Conservation (phyloP, 78 protist species). For the Mastigamoeba balamuthi region DNA sequence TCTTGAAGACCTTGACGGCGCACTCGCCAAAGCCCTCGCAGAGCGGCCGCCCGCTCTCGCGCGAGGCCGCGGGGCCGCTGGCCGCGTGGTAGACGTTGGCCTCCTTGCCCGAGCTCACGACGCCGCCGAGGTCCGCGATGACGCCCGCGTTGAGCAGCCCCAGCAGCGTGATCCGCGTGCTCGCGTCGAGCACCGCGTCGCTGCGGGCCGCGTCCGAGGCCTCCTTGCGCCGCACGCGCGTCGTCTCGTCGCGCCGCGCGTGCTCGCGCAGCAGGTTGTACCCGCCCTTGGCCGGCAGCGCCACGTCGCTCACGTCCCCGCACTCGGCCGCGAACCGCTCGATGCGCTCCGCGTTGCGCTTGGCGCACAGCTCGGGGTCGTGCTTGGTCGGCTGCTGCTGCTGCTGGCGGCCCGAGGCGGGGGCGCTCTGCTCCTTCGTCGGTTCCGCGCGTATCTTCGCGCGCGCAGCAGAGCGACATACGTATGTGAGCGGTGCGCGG, state of each 20-base stretch:
- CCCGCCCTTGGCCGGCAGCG: neutral
- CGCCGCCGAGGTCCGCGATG: neutral
- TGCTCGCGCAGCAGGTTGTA: neutral
- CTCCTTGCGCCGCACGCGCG: neutral
- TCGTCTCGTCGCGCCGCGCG: neutral
- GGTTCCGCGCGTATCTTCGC: neutral
- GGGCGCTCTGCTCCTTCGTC: neutral
- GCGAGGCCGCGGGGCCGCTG: neutral
- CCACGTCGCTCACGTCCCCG: neutral
- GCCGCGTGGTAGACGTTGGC: conserved; percentile 7
- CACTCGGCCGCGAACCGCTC: neutral
- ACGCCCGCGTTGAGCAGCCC: conserved; percentile 3
- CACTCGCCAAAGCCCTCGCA: neutral
- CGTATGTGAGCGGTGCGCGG: neutral
- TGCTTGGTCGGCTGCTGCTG: neutral
- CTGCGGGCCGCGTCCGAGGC: neutral
- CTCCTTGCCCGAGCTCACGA: conserved; percentile 2
- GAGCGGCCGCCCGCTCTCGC: neutral
- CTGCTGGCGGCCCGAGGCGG: neutral
- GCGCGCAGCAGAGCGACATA: neutral
- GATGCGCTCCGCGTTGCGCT: neutral
- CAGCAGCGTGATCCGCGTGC: neutral
- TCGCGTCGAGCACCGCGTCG: neutral
- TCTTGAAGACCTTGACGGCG: conserved; percentile 6
- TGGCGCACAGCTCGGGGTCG: conserved; percentile 3